Percentiles rank a stretch among this genome's conserved stretches.
Evolutionary conservation across 805 yeast genomes (phyloP).

Genomic region (Hagleromyces aurorensis): DNA sequence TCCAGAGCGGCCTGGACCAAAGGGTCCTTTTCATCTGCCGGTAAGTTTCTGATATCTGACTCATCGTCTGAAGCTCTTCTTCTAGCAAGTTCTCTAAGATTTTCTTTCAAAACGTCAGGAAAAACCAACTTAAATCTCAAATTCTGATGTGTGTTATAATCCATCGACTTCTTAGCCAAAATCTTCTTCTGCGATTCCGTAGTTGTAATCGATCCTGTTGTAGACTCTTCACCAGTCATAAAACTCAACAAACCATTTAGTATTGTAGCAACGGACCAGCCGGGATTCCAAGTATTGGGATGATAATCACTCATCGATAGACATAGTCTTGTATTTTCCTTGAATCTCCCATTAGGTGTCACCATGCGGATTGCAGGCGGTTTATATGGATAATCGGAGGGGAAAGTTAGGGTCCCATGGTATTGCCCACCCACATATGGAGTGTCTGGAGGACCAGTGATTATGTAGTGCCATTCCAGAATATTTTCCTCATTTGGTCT

Average conservation of each 20-base stretch:
- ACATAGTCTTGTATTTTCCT: slow-evolving; percentile 73
- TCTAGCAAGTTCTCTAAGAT: slow-evolving; percentile 20
- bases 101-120: slow-evolving; percentile 49
- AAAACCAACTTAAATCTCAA: slow-evolving; percentile 53
- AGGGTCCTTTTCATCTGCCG: slow-evolving; percentile 15
- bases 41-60: slow-evolving; percentile 3
- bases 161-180: slow-evolving; percentile 51
- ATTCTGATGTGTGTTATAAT: slow-evolving; percentile 52
- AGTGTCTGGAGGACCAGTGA: slow-evolving; percentile 86
- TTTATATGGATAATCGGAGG: slow-evolving; percentile 80
- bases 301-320: slow-evolving; percentile 92
- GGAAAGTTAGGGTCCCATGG: slow-evolving; percentile 81
- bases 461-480: slow-evolving; percentile 87
- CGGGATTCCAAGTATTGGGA: slow-evolving; percentile 94
- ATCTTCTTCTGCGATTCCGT: slow-evolving; percentile 47
- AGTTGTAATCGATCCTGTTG: slow-evolving; percentile 75
- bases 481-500: slow-evolving; percentile 83
- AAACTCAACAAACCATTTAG: slow-evolving; percentile 81
- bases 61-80: slow-evolving; percentile 12
- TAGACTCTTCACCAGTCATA: slow-evolving; percentile 81
- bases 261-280: slow-evolving; percentile 89
- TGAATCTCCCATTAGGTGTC: slow-evolving; percentile 86
- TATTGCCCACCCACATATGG: slow-evolving; percentile 83
- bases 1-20: slow-evolving; percentile 27
- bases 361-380: slow-evolving; percentile 87